Base-by-base conservation (phyloP, 2,329 filamentous ascomycete genomes). In the Cladosporium cucumerinum region DNA sequence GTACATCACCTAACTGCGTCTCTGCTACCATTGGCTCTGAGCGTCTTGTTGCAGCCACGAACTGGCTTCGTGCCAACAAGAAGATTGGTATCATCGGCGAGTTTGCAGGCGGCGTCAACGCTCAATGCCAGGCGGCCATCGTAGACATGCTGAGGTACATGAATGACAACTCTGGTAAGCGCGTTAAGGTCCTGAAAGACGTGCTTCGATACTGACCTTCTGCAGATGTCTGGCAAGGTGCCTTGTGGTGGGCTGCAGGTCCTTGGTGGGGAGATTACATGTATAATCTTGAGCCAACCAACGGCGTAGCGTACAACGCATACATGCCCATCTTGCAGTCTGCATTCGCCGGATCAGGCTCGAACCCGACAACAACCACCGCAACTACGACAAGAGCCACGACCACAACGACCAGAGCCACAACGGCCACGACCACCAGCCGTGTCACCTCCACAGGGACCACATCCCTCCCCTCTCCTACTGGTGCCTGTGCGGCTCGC, bases 61-160 rank as follows among this genome's bases (percentile, higher is more conserved):
- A 78, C 54, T 87, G 85, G 85, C 75, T 86, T 58, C 79, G 80
- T 66, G 75, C 78, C 16, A 85, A 86, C 69, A 78, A 78, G 49
- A 85, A 86, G 72, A 74, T 77, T 57, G 84, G 80, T 0, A 71
- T 86, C 14, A 70, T 87, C 58, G 85, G 85, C 25, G 84, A 87
- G 72, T 85, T 81, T 68, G 85, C 84, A 0, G 84, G 79, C 5
- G 85, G 82, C 0, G 76, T 78, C 5, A 86, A 86, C 67, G 68
- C 72, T 0, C 75, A 78, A 60, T 87, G 84, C 68, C 76, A 83
- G 64, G 68, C 72, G 5, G 84, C 85, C 16, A 71, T 86, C 16
- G 76, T 78, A 60, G 82, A 82, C 54, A 79, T 85, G 71, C 68
- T 87, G 66, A 70, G 73, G 28, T 83, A 82, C 71, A 67, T 86